phyloP scores from a whole-genome alignment of 2,329 filamentous ascomycete genomes.

The Xylariaceae sp. region DNA sequence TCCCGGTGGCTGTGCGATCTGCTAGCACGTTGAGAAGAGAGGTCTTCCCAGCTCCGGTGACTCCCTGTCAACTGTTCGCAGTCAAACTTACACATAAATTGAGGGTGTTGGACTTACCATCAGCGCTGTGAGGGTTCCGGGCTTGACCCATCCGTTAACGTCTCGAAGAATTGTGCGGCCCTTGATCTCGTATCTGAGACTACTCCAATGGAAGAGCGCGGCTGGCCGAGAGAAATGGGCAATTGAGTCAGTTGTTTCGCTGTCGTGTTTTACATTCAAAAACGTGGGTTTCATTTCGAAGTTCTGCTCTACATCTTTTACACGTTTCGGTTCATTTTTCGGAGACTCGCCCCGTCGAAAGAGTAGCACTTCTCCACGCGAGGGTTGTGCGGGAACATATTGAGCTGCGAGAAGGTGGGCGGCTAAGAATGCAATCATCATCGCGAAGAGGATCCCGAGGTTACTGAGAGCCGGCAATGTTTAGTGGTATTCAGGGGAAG shows the following conservation, averaged over 20 bases:
- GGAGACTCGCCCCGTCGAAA: neutral
- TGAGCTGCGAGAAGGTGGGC: conserved; percentile 55
- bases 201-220: conserved; percentile 75
- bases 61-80: conserved; percentile 43
- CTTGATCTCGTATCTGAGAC: conserved; percentile 68
- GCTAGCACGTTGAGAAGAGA: conserved; percentile 81
- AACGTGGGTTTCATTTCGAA: neutral
- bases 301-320: neutral
- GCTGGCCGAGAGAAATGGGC: neutral
- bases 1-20: conserved; percentile 75
- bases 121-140: conserved; percentile 77
- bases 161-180: conserved; percentile 39
- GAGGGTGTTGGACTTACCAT: conserved; percentile 45
- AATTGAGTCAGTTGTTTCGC: neutral
- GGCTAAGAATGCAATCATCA: conserved; percentile 53
- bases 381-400: conserved; percentile 57
- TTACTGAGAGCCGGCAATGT: conserved; percentile 29
- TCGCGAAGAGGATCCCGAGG: conserved; percentile 60
- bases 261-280: neutral
- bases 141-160: conserved; percentile 68
- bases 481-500: too few species aligned
- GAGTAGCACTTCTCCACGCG: conserved; percentile 45
- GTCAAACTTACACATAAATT: neutral
- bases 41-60: conserved; percentile 84
- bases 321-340: neutral